Percentiles rank a stretch among this genome's conserved stretches.
Evolutionary conservation across 345 rosid genomes (phyloP).

Genomic region (Noccaea bulbosa): DNA sequence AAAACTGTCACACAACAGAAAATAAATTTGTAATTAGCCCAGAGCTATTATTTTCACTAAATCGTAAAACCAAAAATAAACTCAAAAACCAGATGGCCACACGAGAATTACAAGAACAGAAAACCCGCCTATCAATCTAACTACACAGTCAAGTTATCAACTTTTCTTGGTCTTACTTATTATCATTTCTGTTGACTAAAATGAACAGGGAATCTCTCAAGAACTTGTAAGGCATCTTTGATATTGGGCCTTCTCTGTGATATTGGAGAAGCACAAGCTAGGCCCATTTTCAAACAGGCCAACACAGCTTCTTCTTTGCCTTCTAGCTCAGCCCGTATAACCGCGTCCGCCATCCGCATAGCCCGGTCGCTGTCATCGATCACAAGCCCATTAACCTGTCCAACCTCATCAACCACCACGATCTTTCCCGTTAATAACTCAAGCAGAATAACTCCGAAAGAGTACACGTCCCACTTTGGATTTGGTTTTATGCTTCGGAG

Average conservation of each 20-base stretch:
- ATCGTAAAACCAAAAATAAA: conserved; percentile 2
- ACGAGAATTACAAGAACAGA: neutral
- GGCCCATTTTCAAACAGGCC: conserved; percentile 79
- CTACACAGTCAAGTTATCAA: conserved; percentile 37
- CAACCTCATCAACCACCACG: conserved; percentile 73
- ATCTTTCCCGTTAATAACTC: conserved; percentile 85
- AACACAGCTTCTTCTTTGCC: conserved; percentile 84
- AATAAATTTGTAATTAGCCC: neutral
- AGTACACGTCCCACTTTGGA: conserved; percentile 88
- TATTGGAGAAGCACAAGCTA: conserved; percentile 77
- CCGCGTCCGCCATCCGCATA: conserved; percentile 64
- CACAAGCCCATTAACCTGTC: conserved; percentile 77
- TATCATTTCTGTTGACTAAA: conserved; percentile 15
- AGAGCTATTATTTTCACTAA: conserved; percentile 8
- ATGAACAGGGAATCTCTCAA: conserved; percentile 66
- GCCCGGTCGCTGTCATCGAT: conserved; percentile 73
- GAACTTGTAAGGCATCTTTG: conserved; percentile 76
- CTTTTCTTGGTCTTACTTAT: conserved; percentile 18
- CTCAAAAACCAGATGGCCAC: conserved; percentile 26
- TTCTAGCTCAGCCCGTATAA: conserved; percentile 76
- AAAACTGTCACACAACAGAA: neutral
- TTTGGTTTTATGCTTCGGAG: conserved; percentile 78
- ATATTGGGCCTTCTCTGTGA: conserved; percentile 87
- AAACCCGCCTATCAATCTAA: conserved; percentile 21
- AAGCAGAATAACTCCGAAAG: conserved; percentile 78